Evolutionary conservation across 257 asterid species (phyloP), one percentile per base, ranked within the genome.

Genomic region (Thymus mandschuricus): DNA sequence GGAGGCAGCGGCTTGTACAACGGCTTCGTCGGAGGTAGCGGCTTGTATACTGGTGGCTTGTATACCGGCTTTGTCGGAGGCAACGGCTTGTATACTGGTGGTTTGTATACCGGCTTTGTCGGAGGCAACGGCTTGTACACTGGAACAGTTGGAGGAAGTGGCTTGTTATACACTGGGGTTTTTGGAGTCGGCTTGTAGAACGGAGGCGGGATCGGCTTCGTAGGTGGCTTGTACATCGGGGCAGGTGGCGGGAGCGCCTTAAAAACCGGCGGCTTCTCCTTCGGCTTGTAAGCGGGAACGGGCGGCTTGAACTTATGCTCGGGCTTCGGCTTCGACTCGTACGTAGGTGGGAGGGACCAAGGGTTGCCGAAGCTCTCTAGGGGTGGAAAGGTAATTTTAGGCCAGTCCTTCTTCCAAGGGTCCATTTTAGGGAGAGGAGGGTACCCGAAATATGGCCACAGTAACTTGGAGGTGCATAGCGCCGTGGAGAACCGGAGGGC

Each of bases 401-500:
- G 87, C 67, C 85, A 79, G 33, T 45, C 61, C 5, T 80, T 80
- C 44, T 80, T 80, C 84, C 80, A 76, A 0, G 79, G 73, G 33
- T 71, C 80, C 58, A 66, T 29, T 33, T 72, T 65, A 75, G 76
- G n/a, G 28, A 85, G 64, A 34, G 85, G 95, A 31, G 96, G 97
- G 71, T 69, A 76, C 69, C 87, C 75, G 74, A 79, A 81, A 35
- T 62, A 51, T 0, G 96, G 90, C 99, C 92, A 92, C 46, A 88
- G 77, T 83, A 86, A 84, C 46, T 89, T 89, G 4, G 99, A 95
- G 66, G 92, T 76, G 85, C 99, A 95, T 50, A 89, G 13, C 15
- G 86, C 81, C 7, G 94, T 73, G 13, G 99, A 84, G 85, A 95
- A 95, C 49, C 74, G 78, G 1, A 95, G 55, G 58, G 70, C 81